Base-by-base conservation (phyloP, 495 filamentous ascomycete species). In the Podospora anserina region DNA sequence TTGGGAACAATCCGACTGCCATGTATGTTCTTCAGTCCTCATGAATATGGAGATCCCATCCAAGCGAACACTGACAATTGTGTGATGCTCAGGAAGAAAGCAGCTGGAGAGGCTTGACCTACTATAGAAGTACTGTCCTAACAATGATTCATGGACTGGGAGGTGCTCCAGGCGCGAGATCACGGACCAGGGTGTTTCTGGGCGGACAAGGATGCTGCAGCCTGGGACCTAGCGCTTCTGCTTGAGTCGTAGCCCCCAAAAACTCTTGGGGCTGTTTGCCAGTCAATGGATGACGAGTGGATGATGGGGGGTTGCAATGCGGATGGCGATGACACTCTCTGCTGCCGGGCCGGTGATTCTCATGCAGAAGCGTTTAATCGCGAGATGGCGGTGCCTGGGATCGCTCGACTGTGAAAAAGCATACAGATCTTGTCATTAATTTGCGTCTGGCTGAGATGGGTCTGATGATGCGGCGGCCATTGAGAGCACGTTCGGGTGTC, bases 181-280 rank as follows among this genome's bases (percentile, higher is more conserved):
- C 39, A 49, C 13, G 3, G 39, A 49, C 39, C 39, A 49, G 39
- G 39, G 39, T 49, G 15, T 49, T 49, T 49, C 39, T 49, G 39
- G 27, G 23, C 59, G 28, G 20, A 67, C 66, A 67, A 34, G 66
- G 66, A 61, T 26, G 13, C 66, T 67, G 56, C 61, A 62, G 34
- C 66, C 54, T 62, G 66, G 66, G 57, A 20, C 58, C 58, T 60
- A 66, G 61, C 61, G 61, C 61, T 32, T 49, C n/a, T 63, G 1
- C 23, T 23, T 23, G 61, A 63, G 27, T 63, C 61, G 32, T 28
- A 7, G 26, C 27, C 30, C 28, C 61, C 28, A 63, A 32, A 19
- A 32, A 32, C n/a, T 32, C 27, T 58, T 19, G 55, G 55, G 16
- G n/a, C 0, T 58, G 55, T 19, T 58, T 58, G 55, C 9, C 55